These are phyloP conservation scores for Termitomyces sp. DNA, from an alignment of 768 basidiomycete species.

Conservation along the genomic window DNA sequence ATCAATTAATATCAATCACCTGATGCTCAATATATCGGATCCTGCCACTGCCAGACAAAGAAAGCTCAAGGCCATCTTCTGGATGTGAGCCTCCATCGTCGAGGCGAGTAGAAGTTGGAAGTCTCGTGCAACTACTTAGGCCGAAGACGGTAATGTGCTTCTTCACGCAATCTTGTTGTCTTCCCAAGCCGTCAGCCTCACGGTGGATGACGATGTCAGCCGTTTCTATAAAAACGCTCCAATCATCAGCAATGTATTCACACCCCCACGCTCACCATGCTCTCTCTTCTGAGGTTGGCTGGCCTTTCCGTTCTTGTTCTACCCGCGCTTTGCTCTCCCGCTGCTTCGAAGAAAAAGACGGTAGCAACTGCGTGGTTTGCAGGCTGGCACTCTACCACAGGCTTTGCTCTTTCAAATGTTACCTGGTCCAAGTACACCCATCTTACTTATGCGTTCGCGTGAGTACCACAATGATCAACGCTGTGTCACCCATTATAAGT, in stretches of 20 bases:
- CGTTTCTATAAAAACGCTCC: neutral
- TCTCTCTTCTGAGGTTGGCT: conserved; percentile 2
- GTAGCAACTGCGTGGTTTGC: conserved; percentile 64
- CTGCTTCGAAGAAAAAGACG: conserved; percentile 5
- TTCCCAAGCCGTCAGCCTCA: conserved; percentile 1
- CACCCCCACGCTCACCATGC: conserved; percentile 3
- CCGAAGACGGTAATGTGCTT: neutral
- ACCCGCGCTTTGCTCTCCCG: conserved; percentile 10
- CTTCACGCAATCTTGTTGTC: neutral
- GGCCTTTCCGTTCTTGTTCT: conserved; percentile 8
- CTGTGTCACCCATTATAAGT: neutral
- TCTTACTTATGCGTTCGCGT: conserved; percentile 71
- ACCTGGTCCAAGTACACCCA: conserved; percentile 67
- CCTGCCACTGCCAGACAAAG: too few species aligned
- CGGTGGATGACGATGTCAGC: neutral
- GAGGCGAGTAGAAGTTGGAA: neutral
- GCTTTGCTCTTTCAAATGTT: conserved; percentile 50
- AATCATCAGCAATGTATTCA: neutral
- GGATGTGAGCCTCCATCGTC: neutral
- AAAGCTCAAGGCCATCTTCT: neutral
- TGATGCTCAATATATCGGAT: neutral
- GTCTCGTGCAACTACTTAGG: neutral
- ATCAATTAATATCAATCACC: conserved; percentile 1
- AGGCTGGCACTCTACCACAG: conserved; percentile 53
- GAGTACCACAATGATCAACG: conserved; percentile 22